These are phyloP conservation scores for Urochloa ruziziensis DNA, from an alignment of 176 grass and related monocot genomes.

Conservation along the genomic window DNA sequence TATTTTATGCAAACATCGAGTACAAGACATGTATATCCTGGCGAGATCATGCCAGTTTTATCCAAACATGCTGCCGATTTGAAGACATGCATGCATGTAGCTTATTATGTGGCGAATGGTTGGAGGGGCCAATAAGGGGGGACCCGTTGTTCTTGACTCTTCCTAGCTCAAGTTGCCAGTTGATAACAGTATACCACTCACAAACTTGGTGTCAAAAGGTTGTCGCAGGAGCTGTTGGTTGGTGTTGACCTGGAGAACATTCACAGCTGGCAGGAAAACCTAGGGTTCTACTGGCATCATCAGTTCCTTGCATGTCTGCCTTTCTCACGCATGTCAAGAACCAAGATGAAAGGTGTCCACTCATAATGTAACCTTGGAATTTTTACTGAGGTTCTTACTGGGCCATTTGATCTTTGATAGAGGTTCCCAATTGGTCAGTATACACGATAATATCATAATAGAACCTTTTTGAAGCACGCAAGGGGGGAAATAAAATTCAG, in stretches of 20 bases:
- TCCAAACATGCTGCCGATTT: no score
- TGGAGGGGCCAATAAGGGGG: neutral
- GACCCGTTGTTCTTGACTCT: neutral
- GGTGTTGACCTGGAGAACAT: constrained; percentile 39
- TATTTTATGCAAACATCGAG: no score
- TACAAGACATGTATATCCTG: no score
- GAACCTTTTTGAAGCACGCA: neutral
- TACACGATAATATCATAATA: no score
- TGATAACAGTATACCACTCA: neutral
- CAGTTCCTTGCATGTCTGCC: neutral
- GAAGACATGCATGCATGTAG: neutral
- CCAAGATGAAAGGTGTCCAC: neutral
- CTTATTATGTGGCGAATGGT: neutral
- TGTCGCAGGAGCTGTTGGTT: neutral
- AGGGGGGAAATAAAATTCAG: neutral
- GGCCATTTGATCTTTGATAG: neutral
- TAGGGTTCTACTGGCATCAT: neutral
- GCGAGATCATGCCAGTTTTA: no score
- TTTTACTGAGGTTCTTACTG: no score
- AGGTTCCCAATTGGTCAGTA: neutral
- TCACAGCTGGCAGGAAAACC: neutral
- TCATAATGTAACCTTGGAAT: neutral
- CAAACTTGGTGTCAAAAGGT: constrained; percentile 31
- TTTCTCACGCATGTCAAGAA: neutral
- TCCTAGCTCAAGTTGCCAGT: neutral